A percentile compares a stretch with the other conserved stretches of the same genome.
Conservation (phyloP, 1,139 yeast species). For the Debaryomyces subglobosus region DNA sequence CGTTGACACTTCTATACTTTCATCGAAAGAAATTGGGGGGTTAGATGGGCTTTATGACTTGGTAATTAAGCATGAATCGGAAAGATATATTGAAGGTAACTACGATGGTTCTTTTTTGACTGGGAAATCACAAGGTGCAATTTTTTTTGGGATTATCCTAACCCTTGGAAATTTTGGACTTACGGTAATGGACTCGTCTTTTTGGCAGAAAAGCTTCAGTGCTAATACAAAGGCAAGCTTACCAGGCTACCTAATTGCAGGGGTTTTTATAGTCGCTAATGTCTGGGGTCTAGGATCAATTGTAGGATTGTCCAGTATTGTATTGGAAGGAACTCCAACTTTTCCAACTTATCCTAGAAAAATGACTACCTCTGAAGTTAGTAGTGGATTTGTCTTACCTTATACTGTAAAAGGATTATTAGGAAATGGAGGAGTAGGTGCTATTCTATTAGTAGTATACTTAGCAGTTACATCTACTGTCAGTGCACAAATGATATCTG, state of each 20-base stretch:
- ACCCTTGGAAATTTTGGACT: conserved; percentile 34
- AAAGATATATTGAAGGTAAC: conserved; percentile 32
- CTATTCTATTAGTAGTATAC: conserved; percentile 28
- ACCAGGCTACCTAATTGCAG: conserved; percentile 42
- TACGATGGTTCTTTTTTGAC: conserved; percentile 38
- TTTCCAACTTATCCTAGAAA: conserved; percentile 35
- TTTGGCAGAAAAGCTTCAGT: conserved; percentile 39
- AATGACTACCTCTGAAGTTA: conserved; percentile 28
- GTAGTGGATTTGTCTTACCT: conserved; percentile 33
- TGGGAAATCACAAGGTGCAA: conserved; percentile 35
- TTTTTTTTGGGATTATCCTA: conserved; percentile 32
- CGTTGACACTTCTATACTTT: conserved; percentile 29
- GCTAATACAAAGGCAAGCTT: conserved; percentile 37
- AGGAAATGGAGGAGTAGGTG: conserved; percentile 35
- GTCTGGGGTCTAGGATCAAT: conserved; percentile 37
- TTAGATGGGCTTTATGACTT: conserved; percentile 30
- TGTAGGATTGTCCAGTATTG: conserved; percentile 30
- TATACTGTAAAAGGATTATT: conserved; percentile 29
- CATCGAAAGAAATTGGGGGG: conserved; percentile 32
- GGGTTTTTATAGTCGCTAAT: conserved; percentile 32
- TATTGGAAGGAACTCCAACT: conserved; percentile 24
- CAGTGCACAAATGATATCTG: conserved; percentile 36
- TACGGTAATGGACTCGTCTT: conserved; percentile 34
- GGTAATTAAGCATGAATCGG: conserved; percentile 19
- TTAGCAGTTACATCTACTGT: conserved; percentile 37